Base-by-base conservation (phyloP, 371 early-diverging fungal genomes). In the Mortierella sp. region DNA sequence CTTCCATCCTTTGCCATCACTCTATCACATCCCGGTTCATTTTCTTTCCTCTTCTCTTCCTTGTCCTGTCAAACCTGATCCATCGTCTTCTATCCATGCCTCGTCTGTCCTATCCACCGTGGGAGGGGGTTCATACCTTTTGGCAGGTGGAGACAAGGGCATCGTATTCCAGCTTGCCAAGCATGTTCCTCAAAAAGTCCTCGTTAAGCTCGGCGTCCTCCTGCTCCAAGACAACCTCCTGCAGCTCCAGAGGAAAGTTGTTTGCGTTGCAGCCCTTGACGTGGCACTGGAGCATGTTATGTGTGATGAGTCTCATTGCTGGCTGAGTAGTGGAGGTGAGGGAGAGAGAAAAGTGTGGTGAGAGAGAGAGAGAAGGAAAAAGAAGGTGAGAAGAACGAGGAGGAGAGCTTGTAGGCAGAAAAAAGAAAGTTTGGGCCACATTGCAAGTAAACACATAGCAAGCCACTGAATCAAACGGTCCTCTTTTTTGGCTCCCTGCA, bases 231-330 rank as follows among this genome's bases (percentile, higher is more conserved):
- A 93, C 89, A 12, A 88, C 92, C 41, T 96, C 90, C 71, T 91
- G 85, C 71, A 98, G 87, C 42, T 84, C 85, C 46, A 98, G 87
- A 18, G 98, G 98, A 70, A 92, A 98, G 86, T 92, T 94, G 78
- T 91, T 89, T 49, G 86, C 83, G 48, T 84, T 89, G 87, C 98
- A 98, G 83, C 91, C 90, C 82, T 94, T 95, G 79, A 92, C 98
- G 80, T 96, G 96, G 91, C 98, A 98, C 84, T 95, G 94, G 54
- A 98, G 89, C 95, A 98, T 93, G 84, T 98, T 98, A 87, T 98
- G 98, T 38, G 97, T 96, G 51, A 98, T 88, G 71, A 98, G 91
- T 82, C 97, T 85, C 93, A 94, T 94, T 30, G 12, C 58, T 30
- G 42, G 21, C 50, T 6, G 4, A 21, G 3, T 14, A 10, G 14